phyloP scores from a whole-genome alignment of 164 flowering plant species.

The Aristolochia fimbriata region DNA sequence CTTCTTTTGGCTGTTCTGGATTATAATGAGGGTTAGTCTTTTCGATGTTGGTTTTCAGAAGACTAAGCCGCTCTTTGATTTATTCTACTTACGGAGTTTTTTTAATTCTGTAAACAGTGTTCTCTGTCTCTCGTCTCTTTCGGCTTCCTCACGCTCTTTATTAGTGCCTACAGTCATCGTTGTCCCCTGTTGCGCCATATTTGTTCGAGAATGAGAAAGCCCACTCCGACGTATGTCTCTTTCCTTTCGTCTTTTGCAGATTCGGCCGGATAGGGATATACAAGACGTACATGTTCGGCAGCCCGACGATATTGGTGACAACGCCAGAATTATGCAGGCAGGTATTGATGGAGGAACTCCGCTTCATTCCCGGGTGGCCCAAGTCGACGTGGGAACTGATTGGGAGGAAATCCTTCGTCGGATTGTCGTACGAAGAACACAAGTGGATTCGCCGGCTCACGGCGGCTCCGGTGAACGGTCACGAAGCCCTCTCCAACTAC shows the following conservation, averaged over 20 bases:
- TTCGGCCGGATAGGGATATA: conserved; percentile 58
- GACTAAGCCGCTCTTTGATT: no score
- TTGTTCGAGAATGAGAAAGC: neutral
- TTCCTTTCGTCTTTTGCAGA: no score
- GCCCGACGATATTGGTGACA: conserved; percentile 62
- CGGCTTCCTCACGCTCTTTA: neutral
- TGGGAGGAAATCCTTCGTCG: conserved; percentile 67
- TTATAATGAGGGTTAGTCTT: no score
- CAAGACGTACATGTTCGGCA: conserved; percentile 82
- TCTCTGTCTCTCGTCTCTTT: no score
- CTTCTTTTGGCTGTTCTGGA: no score
- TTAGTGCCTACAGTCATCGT: neutral
- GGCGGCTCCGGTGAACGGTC: conserved; percentile 78
- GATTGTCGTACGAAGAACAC: conserved; percentile 64
- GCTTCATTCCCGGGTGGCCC: conserved; percentile 87
- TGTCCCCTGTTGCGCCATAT: neutral
- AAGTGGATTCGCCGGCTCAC: conserved; percentile 64
- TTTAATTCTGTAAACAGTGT: no score
- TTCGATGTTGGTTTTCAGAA: no score
- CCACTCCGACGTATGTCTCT: no score
- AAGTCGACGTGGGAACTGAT: conserved; percentile 51
- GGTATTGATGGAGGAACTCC: conserved; percentile 64
- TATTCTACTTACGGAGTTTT: no score
- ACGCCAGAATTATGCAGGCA: conserved; percentile 47
- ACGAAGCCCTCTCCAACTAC: conserved; percentile 58